These are phyloP conservation scores for Trichothecium sympodiale DNA, from an alignment of 2,329 filamentous ascomycete genomes.

Conservation along the genomic window DNA sequence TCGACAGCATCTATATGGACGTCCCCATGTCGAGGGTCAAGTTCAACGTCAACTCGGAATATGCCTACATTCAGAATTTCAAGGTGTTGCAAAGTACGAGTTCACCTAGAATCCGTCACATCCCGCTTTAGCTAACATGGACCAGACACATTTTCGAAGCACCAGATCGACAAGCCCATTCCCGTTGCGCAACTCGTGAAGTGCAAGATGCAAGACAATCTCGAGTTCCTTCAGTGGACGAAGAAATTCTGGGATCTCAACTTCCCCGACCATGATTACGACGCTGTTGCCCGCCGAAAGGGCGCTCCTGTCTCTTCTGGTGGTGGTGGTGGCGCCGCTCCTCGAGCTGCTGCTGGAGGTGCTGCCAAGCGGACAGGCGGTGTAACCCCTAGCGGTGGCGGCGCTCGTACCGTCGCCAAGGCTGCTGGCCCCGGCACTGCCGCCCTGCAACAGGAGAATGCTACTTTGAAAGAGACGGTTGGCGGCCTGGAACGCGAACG, in stretches of 20 bases:
- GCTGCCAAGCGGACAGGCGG: constrained; percentile 43
- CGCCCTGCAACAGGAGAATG: constrained; percentile 75
- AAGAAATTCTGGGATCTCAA: constrained; percentile 98
- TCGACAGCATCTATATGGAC: constrained; percentile 95
- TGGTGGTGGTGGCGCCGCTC: constrained; percentile 36
- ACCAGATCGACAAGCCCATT: constrained; percentile 80
- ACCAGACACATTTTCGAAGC: constrained; percentile 70
- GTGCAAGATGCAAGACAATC: constrained; percentile 99
- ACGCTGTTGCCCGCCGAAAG: constrained; percentile 77
- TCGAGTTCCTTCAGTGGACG: constrained; percentile 95
- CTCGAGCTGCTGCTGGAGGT: constrained; percentile 36
- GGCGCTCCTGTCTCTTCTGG: constrained; percentile 51
- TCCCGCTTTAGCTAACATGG: constrained; percentile 5
- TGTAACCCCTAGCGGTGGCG: constrained; percentile 48
- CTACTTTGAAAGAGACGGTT: constrained; percentile 89
- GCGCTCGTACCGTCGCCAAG: constrained; percentile 29
- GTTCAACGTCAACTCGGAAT: constrained; percentile 96
- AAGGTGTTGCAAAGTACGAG: constrained; percentile 87
- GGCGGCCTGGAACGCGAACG: constrained; percentile 86
- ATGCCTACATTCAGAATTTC: constrained; percentile 97
- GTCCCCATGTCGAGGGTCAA: constrained; percentile 93
- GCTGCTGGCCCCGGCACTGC: constrained; percentile 49
- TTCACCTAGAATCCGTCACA: constrained; percentile 2
- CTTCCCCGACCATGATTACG: constrained; percentile 95
- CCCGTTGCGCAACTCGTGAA: constrained; percentile 84